Conservation (phyloP, 2,329 filamentous ascomycete genomes). For the Colletotrichum endophyticum region DNA sequence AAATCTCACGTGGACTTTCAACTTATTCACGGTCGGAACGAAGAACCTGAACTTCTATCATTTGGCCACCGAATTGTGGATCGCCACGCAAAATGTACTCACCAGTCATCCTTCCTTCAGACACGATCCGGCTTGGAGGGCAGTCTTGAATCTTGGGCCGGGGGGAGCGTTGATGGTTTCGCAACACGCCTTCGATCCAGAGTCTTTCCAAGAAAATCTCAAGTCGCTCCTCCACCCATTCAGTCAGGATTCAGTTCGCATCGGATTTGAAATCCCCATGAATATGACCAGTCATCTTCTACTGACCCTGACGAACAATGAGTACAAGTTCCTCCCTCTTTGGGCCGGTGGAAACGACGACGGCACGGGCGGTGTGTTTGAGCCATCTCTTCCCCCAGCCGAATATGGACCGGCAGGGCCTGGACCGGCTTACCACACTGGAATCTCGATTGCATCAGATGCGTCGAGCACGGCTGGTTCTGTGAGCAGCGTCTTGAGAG, state of each 20-base stretch:
- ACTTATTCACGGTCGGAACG: background rate
- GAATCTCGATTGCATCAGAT: slow-evolving; percentile 38
- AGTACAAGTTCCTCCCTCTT: slow-evolving; percentile 67
- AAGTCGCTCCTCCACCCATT: slow-evolving; percentile 5
- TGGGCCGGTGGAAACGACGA: slow-evolving; percentile 66
- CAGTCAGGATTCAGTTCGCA: slow-evolving; percentile 25
- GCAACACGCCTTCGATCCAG: slow-evolving; percentile 2
- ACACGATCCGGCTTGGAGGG: background rate
- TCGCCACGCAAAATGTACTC: background rate
- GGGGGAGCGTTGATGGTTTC: background rate
- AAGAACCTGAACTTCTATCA: background rate
- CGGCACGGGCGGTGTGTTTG: slow-evolving; percentile 55
- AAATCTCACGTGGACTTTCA: background rate
- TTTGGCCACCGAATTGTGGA: background rate
- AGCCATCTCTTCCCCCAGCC: slow-evolving; percentile 42
- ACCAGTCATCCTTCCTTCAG: background rate
- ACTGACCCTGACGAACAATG: slow-evolving; percentile 57
- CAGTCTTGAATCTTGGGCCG: background rate
- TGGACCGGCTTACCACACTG: slow-evolving; percentile 52
- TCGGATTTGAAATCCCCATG: slow-evolving; percentile 36
- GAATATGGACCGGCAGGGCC: slow-evolving; percentile 51
- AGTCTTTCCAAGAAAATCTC: background rate
- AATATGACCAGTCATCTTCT: slow-evolving; percentile 50
- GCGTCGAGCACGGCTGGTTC: slow-evolving; percentile 38
- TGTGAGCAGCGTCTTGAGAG: slow-evolving; percentile 37